Evolutionary conservation across 805 yeast species (phyloP).

Genomic region (Pichia phayaonensis): DNA sequence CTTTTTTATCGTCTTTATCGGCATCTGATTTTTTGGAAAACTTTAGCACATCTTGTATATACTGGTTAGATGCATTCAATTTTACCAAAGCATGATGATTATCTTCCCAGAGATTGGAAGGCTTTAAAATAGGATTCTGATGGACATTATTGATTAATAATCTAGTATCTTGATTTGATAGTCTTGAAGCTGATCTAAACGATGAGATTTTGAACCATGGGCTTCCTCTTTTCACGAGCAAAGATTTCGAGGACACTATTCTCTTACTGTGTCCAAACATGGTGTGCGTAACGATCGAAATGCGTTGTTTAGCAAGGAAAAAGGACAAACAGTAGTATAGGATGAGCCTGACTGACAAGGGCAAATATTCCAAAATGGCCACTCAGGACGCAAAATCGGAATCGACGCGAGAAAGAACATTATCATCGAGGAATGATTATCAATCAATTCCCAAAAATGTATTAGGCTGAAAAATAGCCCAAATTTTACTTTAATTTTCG

Average conservation of each 20-base stretch:
- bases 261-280: conserved; percentile 7
- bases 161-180: conserved; percentile 1
- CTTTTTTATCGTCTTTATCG: neutral
- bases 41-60: neutral
- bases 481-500: neutral
- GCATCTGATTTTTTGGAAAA: conserved; percentile 2
- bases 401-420: neutral
- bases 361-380: neutral
- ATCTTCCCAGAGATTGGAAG: conserved; percentile 1
- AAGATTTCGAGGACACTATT: conserved; percentile 2
- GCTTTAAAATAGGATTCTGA: neutral
- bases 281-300: neutral
- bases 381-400: neutral
- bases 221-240: neutral
- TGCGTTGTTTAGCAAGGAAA: neutral
- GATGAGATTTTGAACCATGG: neutral
- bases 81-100: neutral
- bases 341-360: neutral
- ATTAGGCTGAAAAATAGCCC: neutral
- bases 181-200: conserved; percentile 6
- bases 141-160: neutral
- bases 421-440: too few species aligned
- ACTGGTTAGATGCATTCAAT: neutral
- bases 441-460: too few species aligned
- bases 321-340: neutral